Evolutionary conservation across 192 early-diverging fungal genomes (phyloP).

Genomic region (Coemansia sp.): DNA sequence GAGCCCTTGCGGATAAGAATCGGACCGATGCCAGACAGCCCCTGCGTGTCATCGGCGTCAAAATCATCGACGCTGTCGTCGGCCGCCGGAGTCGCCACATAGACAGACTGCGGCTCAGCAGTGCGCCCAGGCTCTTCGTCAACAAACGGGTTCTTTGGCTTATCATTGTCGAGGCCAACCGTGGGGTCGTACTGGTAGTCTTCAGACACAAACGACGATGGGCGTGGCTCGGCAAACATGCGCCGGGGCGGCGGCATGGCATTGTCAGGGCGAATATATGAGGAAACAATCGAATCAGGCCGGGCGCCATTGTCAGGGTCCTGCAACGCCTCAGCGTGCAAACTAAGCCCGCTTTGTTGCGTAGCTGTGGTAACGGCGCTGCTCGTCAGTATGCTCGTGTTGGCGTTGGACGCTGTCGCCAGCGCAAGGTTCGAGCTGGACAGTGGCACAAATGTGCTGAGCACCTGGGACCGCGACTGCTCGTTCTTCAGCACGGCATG

Average conservation of each 20-base stretch:
- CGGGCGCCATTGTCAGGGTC: slow-evolving; percentile 10
- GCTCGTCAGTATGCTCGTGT: slow-evolving; percentile 7
- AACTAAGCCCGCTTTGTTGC: slow-evolving; percentile 40
- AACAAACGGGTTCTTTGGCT: slow-evolving; percentile 17
- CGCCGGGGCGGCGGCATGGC: slow-evolving; percentile 12
- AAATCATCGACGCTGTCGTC: neutral
- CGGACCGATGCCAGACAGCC: slow-evolving; percentile 14
- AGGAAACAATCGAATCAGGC: slow-evolving; percentile 34
- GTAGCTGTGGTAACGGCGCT: slow-evolving; percentile 18
- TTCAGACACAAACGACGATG: slow-evolving; percentile 39
- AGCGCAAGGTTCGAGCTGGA: slow-evolving; percentile 29
- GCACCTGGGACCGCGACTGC: slow-evolving; percentile 6
- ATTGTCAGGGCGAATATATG: slow-evolving; percentile 42
- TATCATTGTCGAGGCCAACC: neutral
- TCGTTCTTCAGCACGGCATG: slow-evolving; percentile 12
- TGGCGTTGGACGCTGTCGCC: neutral
- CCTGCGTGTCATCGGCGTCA: slow-evolving; percentile 9
- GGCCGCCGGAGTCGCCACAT: slow-evolving; percentile 16
- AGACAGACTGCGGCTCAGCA: slow-evolving; percentile 18
- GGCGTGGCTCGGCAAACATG: slow-evolving; percentile 22
- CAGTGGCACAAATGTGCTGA: slow-evolving; percentile 31
- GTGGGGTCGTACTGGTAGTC: slow-evolving; percentile 49
- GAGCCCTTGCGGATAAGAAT: slow-evolving; percentile 49
- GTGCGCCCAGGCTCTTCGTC: neutral
- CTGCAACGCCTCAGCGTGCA: slow-evolving; percentile 31